Evolutionary conservation across 768 basidiomycete species (phyloP).

Genomic region (Tulasnella sp.): DNA sequence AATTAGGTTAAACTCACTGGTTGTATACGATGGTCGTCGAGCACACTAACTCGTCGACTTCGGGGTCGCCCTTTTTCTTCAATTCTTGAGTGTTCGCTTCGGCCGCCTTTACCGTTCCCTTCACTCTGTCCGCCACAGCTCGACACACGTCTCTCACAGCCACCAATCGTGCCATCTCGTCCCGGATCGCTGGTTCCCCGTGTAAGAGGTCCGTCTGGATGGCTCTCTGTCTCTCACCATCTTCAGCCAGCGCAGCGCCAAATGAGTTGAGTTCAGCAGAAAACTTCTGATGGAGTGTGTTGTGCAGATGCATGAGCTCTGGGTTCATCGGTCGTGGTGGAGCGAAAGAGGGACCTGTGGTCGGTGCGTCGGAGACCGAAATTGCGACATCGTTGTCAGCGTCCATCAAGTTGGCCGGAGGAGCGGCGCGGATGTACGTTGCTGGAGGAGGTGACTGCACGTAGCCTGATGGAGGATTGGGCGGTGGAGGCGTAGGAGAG

Average conservation of each 20-base stretch:
- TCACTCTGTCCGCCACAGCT: conserved; percentile 58
- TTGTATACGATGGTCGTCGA: conserved; percentile 93
- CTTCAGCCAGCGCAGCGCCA: conserved; percentile 47
- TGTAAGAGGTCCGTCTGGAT: conserved; percentile 75
- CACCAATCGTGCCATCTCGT: conserved; percentile 90
- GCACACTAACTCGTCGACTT: conserved; percentile 94
- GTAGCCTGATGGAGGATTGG: neutral
- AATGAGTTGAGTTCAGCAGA: conserved; percentile 61
- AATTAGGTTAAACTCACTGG: conserved; percentile 51
- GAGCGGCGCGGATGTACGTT: conserved; percentile 9
- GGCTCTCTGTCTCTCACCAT: conserved; percentile 64
- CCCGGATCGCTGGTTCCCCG: conserved; percentile 87
- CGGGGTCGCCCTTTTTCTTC: conserved; percentile 74
- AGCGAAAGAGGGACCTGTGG: neutral
- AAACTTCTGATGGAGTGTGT: conserved; percentile 64
- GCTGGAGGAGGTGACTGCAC: conserved; percentile 8
- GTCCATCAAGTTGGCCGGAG: neutral
- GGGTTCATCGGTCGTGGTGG: conserved; percentile 85
- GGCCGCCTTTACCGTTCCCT: conserved; percentile 48
- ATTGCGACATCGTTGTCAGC: neutral
- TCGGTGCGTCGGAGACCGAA: neutral
- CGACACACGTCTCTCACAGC: conserved; percentile 88
- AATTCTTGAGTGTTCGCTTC: conserved; percentile 69
- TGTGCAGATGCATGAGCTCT: conserved; percentile 71
- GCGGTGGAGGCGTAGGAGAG: conserved; percentile 11